Evolutionary conservation across 345 rosid genomes (phyloP).

Genomic region (Bruguiera parviflora): DNA sequence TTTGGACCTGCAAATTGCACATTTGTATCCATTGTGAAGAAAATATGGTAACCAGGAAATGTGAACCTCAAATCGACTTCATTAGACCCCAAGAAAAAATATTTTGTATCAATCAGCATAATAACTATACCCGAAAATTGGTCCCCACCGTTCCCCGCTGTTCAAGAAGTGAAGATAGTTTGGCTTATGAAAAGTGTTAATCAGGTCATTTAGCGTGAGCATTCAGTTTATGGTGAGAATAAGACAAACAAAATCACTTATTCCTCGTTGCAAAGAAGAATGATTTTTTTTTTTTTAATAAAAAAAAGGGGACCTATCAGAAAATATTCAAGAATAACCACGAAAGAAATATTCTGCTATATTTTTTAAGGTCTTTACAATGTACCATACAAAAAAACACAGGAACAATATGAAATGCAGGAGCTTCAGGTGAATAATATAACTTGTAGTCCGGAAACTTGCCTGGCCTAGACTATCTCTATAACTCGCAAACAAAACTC

Average conservation of each 20-base stretch:
- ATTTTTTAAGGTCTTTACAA: too few species aligned
- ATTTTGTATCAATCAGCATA: too few species aligned
- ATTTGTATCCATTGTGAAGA: not conserved
- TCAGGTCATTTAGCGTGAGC: too few species aligned
- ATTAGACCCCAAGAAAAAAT: not conserved
- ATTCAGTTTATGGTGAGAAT: not conserved
- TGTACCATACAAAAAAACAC: too few species aligned
- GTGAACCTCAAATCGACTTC: not conserved
- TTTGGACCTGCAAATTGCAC: conserved; percentile 21
- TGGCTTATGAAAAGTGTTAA: too few species aligned
- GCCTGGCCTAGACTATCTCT: conserved; percentile 18
- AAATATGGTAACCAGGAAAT: not conserved
- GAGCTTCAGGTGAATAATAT: not conserved
- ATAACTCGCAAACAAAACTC: conserved; percentile 24
- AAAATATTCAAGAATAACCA: not conserved
- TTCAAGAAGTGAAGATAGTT: too few species aligned
- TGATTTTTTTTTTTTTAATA: too few species aligned
- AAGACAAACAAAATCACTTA: not conserved
- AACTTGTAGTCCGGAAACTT: conserved; percentile 5
- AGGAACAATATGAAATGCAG: too few species aligned
- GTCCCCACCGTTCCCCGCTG: too few species aligned
- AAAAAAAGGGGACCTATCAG: not conserved
- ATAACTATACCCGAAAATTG: too few species aligned
- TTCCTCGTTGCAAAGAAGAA: too few species aligned
- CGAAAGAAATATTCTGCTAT: too few species aligned